These are phyloP conservation scores for Phlegmacium glaucopus DNA, from an alignment of 768 basidiomycete genomes.

Conservation along the genomic window DNA sequence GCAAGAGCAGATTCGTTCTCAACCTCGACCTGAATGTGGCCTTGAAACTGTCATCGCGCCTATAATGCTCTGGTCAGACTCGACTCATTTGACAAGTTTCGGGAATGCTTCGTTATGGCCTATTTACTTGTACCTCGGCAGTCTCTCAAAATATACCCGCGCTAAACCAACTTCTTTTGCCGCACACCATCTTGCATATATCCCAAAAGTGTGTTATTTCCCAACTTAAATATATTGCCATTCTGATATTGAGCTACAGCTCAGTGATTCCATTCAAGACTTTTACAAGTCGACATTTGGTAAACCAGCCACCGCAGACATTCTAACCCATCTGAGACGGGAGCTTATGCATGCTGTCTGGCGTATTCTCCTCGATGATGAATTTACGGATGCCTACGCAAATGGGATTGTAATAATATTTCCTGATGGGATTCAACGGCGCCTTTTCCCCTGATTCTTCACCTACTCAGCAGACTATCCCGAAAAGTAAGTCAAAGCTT, in stretches of 20 bases:
- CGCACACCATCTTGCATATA: no score
- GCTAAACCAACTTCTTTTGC: no score
- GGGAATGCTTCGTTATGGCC: no score
- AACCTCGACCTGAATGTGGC: no score
- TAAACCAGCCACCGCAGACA: constrained; percentile 7
- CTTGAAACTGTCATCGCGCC: no score
- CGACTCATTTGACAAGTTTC: no score
- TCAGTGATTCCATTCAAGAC: constrained; percentile 4
- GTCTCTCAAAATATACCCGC: no score
- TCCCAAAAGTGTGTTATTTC: no score
- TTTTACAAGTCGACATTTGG: constrained; percentile 12
- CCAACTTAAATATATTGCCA: no score
- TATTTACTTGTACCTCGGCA: no score
- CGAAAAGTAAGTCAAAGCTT: constrained; percentile 30
- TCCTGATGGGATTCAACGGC: constrained; percentile 25
- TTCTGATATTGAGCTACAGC: neutral
- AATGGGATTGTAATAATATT: constrained; percentile 32
- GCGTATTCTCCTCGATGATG: constrained; percentile 26
- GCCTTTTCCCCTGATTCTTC: constrained; percentile 31
- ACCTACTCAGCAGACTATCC: constrained; percentile 39
- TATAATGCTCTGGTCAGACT: no score
- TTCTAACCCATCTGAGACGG: constrained; percentile 27
- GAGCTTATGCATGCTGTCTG: constrained; percentile 33
- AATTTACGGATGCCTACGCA: constrained; percentile 28
- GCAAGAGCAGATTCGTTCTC: no score